Evolutionary conservation across 345 rosid genomes (phyloP).

Genomic region (Carallia brachiata): DNA sequence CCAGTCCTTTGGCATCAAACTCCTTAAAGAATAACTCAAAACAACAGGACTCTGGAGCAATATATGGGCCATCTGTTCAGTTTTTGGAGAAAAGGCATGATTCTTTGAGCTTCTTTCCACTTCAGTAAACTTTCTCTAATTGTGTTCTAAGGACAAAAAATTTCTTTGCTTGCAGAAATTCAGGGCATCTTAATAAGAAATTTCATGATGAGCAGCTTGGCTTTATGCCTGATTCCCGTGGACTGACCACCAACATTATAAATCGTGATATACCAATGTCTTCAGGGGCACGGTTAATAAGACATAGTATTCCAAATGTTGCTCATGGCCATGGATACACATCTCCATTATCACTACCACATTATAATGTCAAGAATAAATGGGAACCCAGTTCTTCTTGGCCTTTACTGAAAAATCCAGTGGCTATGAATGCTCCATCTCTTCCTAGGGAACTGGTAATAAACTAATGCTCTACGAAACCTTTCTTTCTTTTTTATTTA

Average conservation of each 20-base stretch:
- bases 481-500: conserved; percentile 7
- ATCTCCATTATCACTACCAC: conserved; percentile 13
- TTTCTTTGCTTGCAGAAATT: conserved; percentile 29
- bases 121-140: conserved; percentile 4
- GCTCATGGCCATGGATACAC: conserved; percentile 13
- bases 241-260: conserved; percentile 21
- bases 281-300: conserved; percentile 21
- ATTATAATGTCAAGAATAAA: conserved; percentile 19
- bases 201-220: conserved; percentile 18
- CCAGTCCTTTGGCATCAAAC: conserved; percentile 20
- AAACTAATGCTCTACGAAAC: not conserved
- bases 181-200: conserved; percentile 10
- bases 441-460: conserved; percentile 33
- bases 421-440: conserved; percentile 26
- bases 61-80: conserved; percentile 22
- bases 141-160: conserved; percentile 1
- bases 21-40: conserved; percentile 13
- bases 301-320: conserved; percentile 22
- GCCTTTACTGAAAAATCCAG: conserved; percentile 15
- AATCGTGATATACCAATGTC: conserved; percentile 12
- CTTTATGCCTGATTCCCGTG: conserved; percentile 17
- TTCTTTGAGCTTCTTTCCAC: conserved; percentile 4
- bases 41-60: conserved; percentile 19
- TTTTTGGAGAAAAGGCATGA: conserved; percentile 27
- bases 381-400: conserved; percentile 18